These are phyloP conservation scores for Millerozyma acaciae DNA, from an alignment of 805 yeast genomes.

Conservation along the genomic window DNA sequence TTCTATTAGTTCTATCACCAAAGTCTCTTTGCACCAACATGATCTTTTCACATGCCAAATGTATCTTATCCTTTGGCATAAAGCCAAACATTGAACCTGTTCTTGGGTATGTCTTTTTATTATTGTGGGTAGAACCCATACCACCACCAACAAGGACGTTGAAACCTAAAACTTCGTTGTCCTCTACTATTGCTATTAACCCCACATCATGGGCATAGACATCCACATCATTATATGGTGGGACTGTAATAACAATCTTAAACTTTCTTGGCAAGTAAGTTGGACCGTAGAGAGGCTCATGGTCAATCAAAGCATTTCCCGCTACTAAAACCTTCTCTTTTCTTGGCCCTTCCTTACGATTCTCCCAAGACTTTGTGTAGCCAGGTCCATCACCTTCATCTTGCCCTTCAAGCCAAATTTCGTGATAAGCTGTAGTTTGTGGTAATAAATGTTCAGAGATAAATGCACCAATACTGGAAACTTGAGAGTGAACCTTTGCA, in stretches of 20 bases:
- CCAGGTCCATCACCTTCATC: slow-evolving; percentile 68
- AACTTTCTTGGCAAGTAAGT: slow-evolving; percentile 92
- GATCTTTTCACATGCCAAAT: slow-evolving; percentile 80
- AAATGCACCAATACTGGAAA: slow-evolving; percentile 55
- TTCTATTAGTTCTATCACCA: slow-evolving; percentile 95
- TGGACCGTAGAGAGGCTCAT: slow-evolving; percentile 85
- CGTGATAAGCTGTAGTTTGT: slow-evolving; percentile 91
- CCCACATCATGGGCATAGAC: slow-evolving; percentile 96
- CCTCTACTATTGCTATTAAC: slow-evolving; percentile 77
- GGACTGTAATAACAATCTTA: slow-evolving; percentile 90
- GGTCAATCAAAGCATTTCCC: slow-evolving; percentile 76
- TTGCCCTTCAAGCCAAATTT: slow-evolving; percentile 89
- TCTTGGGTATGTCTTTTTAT: slow-evolving; percentile 94
- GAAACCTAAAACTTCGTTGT: slow-evolving; percentile 69
- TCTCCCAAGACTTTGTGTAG: slow-evolving; percentile 61
- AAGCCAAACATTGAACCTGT: slow-evolving; percentile 86
- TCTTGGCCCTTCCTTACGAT: slow-evolving; percentile 69
- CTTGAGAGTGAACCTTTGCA: slow-evolving; percentile 74
- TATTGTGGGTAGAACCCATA: slow-evolving; percentile 98
- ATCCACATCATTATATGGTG: slow-evolving; percentile 95
- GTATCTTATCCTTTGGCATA: slow-evolving; percentile 62
- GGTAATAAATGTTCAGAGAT: slow-evolving; percentile 86
- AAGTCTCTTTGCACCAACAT: slow-evolving; percentile 91
- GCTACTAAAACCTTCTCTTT: slow-evolving; percentile 81
- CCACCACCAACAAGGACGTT: slow-evolving; percentile 96